These are phyloP conservation scores for Glycine latifolia DNA, from an alignment of 306 rosid genomes.

Conservation along the genomic window DNA sequence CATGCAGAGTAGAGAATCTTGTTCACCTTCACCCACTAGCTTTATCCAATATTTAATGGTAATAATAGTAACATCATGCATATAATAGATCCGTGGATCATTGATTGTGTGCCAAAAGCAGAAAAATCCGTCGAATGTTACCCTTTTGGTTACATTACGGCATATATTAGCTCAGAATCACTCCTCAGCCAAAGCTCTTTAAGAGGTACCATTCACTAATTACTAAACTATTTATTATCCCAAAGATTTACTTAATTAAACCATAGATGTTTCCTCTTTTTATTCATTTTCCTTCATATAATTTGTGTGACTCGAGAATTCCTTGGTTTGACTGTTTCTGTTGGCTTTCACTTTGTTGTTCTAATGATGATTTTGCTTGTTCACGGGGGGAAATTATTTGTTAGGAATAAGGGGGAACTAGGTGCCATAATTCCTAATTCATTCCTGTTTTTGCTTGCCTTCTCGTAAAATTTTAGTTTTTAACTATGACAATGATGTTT, in stretches of 20 bases:
- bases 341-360: slow-evolving; percentile 17
- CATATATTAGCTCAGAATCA: slow-evolving; percentile 16
- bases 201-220: slow-evolving; percentile 39
- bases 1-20: slow-evolving; percentile 16
- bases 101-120: slow-evolving; percentile 32
- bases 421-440: background rate
- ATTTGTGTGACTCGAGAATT: background rate
- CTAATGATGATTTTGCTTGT: no score
- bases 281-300: no score
- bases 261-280: no score
- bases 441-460: slow-evolving; percentile 8
- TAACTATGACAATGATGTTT: background rate
- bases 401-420: background rate
- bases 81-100: background rate
- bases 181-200: slow-evolving; percentile 21
- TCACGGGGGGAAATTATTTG: no score
- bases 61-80: background rate
- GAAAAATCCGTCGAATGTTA: slow-evolving; percentile 31
- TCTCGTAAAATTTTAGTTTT: background rate
- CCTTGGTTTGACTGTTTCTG: background rate
- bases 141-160: slow-evolving; percentile 10
- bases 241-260: no score
- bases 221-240: no score
- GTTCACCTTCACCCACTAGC: slow-evolving; percentile 8
- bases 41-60: slow-evolving; percentile 39